Evolutionary conservation across 2,329 filamentous ascomycete genomes (phyloP).

Genomic region (Neopestalotiopsis rosae): DNA sequence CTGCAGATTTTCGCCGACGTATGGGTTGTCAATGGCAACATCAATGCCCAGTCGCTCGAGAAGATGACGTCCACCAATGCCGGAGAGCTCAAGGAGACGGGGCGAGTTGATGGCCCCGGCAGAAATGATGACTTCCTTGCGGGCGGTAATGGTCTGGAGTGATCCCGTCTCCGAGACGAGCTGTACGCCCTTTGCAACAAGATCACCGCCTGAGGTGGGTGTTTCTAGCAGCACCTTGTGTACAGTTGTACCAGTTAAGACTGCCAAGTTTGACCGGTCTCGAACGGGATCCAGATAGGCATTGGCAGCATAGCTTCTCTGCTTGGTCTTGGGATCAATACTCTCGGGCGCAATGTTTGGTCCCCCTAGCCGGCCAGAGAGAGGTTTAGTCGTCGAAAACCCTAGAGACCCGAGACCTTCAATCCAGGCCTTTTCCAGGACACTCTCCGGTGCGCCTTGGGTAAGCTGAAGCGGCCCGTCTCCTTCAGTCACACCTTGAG

Average conservation of each 20-base stretch:
- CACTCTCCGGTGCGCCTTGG: constrained; percentile 11
- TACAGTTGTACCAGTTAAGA: constrained; percentile 18
- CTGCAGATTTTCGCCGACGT: constrained; percentile 46
- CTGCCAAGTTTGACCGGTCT: constrained; percentile 19
- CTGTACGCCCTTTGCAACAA: constrained; percentile 8
- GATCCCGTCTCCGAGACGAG: constrained; percentile 18
- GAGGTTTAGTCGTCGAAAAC: constrained; percentile 16
- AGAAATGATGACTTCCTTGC: constrained; percentile 47
- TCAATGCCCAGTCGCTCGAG: constrained; percentile 38
- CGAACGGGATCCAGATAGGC: constrained; percentile 20
- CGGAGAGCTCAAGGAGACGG: constrained; percentile 48
- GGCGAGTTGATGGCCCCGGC: constrained; percentile 49
- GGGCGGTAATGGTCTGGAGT: constrained; percentile 29
- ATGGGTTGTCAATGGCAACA: constrained; percentile 39
- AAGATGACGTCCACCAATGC: constrained; percentile 41
- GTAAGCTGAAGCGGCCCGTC: constrained; percentile 18
- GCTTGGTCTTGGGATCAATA: constrained; percentile 17
- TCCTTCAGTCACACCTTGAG: constrained; percentile 8
- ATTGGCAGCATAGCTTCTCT: constrained; percentile 22
- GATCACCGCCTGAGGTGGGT: constrained; percentile 2
- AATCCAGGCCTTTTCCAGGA: constrained; percentile 20
- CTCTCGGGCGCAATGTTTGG: constrained; percentile 19
- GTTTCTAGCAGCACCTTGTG: constrained; percentile 18
- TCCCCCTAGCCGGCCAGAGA: constrained; percentile 18
- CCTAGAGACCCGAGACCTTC: constrained; percentile 12